These are phyloP conservation scores for Aechmea fasciata DNA, from an alignment of 176 grass and related monocot species.

Conservation along the genomic window DNA sequence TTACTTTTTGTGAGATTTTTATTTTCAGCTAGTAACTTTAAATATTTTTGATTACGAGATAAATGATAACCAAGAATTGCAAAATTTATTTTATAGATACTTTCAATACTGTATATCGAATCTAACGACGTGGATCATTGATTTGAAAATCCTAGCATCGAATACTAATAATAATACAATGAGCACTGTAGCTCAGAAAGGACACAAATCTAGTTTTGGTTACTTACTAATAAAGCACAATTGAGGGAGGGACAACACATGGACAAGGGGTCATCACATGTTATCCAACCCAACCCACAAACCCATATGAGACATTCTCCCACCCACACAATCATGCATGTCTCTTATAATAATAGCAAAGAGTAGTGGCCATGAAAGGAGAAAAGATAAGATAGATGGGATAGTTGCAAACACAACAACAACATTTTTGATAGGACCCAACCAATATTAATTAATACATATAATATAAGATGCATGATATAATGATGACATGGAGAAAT, in stretches of 20 bases:
- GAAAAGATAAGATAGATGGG: background rate
- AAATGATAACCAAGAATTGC: too few relatives aligned
- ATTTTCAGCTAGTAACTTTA: too few relatives aligned
- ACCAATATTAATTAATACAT: too few relatives aligned
- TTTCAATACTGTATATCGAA: too few relatives aligned
- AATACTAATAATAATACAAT: too few relatives aligned
- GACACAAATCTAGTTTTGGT: background rate
- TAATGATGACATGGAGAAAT: background rate
- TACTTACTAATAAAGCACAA: background rate
- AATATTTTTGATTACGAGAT: too few relatives aligned
- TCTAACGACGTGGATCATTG: too few relatives aligned
- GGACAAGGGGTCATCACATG: background rate
- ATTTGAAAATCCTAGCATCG: too few relatives aligned
- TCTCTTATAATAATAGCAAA: background rate
- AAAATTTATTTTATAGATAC: too few relatives aligned
- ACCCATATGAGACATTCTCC: background rate
- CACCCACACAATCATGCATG: conserved; percentile 1
- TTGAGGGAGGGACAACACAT: background rate
- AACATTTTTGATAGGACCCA: background rate
- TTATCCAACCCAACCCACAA: background rate
- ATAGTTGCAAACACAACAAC: background rate
- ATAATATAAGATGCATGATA: background rate
- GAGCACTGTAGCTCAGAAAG: too few relatives aligned
- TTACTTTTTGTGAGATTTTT: too few relatives aligned
- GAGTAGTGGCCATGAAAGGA: background rate